Conservation (phyloP, 164 flowering plant genomes). For the Chloranthus sessilifolius region DNA sequence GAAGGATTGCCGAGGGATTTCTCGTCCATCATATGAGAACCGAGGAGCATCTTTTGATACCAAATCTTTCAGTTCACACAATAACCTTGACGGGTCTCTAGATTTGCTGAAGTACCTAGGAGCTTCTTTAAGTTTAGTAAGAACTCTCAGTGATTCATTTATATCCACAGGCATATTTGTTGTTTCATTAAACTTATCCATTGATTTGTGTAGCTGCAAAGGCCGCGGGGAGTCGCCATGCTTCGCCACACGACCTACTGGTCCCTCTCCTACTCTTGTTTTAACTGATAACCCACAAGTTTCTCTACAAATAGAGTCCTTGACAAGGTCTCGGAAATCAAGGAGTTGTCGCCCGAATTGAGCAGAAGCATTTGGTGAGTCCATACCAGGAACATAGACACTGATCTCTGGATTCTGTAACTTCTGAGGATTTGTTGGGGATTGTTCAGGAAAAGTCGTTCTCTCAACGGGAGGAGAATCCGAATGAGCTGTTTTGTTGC, state of each 20-base stretch:
- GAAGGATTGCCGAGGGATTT: conserved; percentile 41
- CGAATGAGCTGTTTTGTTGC: conserved; percentile 38
- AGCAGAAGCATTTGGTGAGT: conserved; percentile 33
- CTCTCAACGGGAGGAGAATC: conserved; percentile 48
- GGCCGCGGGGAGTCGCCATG: conserved; percentile 61
- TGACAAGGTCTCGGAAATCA: conserved; percentile 75
- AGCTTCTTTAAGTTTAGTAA: conserved; percentile 59
- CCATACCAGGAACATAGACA: conserved; percentile 16
- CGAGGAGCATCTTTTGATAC: conserved; percentile 58
- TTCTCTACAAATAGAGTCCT: conserved; percentile 80
- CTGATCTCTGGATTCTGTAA: conserved; percentile 26
- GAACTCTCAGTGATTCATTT: conserved; percentile 58
- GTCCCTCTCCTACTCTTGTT: conserved; percentile 42
- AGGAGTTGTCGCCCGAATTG: conserved; percentile 38
- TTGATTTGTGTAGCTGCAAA: conserved; percentile 33
- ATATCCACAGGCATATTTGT: conserved; percentile 38
- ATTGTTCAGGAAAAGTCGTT: conserved; percentile 39
- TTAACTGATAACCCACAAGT: conserved; percentile 41
- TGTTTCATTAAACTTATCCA: conserved; percentile 30
- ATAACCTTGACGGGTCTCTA: conserved; percentile 38
- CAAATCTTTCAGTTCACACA: conserved; percentile 40
- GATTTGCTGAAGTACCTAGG: conserved; percentile 46
- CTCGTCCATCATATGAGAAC: conserved; percentile 80
- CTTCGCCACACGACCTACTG: conserved; percentile 24
- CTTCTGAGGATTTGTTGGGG: conserved; percentile 38